These are phyloP conservation scores for Thalassiosira oceanica DNA, from an alignment of 352 stramenopile species.

Conservation along the genomic window DNA sequence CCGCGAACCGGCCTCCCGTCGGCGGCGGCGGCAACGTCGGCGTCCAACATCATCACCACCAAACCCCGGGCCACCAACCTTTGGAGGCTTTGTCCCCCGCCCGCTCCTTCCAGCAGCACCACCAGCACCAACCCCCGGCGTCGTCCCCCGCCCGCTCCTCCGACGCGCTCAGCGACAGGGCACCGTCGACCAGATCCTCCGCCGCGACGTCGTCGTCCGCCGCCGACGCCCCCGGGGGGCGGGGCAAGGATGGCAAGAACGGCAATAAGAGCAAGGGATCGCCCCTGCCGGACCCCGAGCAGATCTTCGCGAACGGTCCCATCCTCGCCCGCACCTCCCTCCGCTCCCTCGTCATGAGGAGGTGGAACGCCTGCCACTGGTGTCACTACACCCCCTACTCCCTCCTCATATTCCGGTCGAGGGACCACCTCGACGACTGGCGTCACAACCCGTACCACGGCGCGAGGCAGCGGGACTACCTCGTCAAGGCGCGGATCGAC, in stretches of 20 bases:
- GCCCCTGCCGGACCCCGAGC: constrained; percentile 19
- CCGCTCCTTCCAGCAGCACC: not conserved
- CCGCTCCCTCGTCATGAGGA: constrained; percentile 55
- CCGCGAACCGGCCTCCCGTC: too few species aligned
- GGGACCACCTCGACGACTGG: constrained; percentile 58
- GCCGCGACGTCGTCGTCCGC: constrained; percentile 2
- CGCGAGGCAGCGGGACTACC: constrained; percentile 42
- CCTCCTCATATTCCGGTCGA: constrained; percentile 45
- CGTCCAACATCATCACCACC: too few species aligned
- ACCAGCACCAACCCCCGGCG: not conserved
- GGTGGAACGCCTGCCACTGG: constrained; percentile 48
- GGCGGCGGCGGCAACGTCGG: too few species aligned
- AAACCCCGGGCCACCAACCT: too few species aligned
- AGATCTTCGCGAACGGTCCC: constrained; percentile 31
- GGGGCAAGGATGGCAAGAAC: constrained; percentile 2
- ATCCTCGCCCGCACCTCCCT: constrained; percentile 47
- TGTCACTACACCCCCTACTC: constrained; percentile 33
- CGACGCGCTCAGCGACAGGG: not conserved
- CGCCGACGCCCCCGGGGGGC: not conserved
- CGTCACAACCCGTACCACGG: constrained; percentile 54
- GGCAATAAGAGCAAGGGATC: constrained; percentile 11
- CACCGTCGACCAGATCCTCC: not conserved
- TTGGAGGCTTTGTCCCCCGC: not conserved
- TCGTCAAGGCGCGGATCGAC: constrained; percentile 55
- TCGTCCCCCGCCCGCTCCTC: not conserved